Conservation (phyloP, 108 stramenopile species). For the Skeletonema marinoi region DNA sequence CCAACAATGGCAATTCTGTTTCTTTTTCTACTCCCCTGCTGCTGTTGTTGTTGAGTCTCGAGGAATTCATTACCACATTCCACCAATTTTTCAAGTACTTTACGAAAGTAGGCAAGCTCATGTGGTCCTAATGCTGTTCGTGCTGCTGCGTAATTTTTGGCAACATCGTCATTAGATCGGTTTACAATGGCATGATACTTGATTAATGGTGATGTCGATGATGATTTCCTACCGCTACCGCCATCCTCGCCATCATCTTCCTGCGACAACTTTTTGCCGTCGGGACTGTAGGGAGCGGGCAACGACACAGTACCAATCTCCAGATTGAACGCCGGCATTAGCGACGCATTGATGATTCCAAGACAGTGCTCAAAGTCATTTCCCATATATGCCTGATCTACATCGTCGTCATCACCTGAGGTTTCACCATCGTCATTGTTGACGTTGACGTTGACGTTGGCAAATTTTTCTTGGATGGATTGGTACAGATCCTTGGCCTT, state of each 20-base stretch:
- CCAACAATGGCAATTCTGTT: conserved; percentile 8
- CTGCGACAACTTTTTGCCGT: conserved; percentile 6
- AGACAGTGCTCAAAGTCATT: conserved; percentile 51
- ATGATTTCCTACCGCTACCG: neutral
- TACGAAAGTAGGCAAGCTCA: conserved; percentile 57
- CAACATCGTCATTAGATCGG: conserved; percentile 43
- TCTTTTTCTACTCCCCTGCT: conserved; percentile 9
- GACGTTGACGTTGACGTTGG: conserved; percentile 20
- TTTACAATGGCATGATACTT: conserved; percentile 71
- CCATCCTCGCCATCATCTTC: neutral
- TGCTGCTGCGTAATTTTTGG: conserved; percentile 39
- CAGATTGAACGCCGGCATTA: conserved; percentile 61
- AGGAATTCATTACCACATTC: conserved; percentile 20
- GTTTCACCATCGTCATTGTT: conserved; percentile 8
- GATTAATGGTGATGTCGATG: neutral
- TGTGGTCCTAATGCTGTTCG: conserved; percentile 37
- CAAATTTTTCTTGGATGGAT: conserved; percentile 40
- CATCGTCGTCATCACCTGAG: conserved; percentile 12
- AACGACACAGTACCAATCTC: conserved; percentile 68
- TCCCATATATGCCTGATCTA: conserved; percentile 29
- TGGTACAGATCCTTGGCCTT: conserved; percentile 50
- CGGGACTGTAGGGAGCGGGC: conserved; percentile 22
- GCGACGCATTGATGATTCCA: conserved; percentile 59
- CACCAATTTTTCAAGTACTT: conserved; percentile 56
- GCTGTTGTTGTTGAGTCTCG: neutral